Base-by-base conservation (phyloP, 345 rosid genomes). In the Euphorbia tirucalli region DNA sequence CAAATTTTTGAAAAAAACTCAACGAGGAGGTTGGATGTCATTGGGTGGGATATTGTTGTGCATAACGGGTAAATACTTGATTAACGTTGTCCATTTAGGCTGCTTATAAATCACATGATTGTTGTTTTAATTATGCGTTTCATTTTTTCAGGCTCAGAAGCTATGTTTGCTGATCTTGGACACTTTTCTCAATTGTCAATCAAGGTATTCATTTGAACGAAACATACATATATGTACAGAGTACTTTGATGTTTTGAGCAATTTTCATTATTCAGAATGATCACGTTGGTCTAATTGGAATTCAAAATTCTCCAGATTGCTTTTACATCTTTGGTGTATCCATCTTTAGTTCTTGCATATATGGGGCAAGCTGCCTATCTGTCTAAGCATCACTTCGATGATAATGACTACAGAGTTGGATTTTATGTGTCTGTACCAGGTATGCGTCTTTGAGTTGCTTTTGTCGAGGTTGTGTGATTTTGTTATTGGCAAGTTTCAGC, bases 351-450 rank as follows among this genome's bases (percentile, higher is more conserved):
- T 75, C 92, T 93, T 15, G 98, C 98, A 9, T 93, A 93, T 70
- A 93, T 93, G 97, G 98, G 98, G 67, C 97, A 93, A 81, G 98
- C 98, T 46, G 97, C 98, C 18, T 91, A 86, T 76, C 86, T 93
- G 5, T 93, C 98, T 2, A 79, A 76, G 77, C 93, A 93, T 72
- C 90, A 89, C 56, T 48, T 15, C 28, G 65, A 75, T 8, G 88
- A 84, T 37, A 75, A 63, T 35, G 79, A 80, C 15, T 83, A 87
- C 72, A 69, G 52, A 50, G 77, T 92, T 22, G 94, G 96, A 41
- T 92, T 92, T 79, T 92, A 92, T 49, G 94, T 92, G 44, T 92
- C 97, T 62, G 97, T 92, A 56, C 97, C 97, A 52, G 96, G 99
- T 91, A 83, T 1, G 78, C 83, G 27, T 31, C 41, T 63, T 41